phyloP scores from a whole-genome alignment of 345 rosid species.

The Hibiscus trionum region DNA sequence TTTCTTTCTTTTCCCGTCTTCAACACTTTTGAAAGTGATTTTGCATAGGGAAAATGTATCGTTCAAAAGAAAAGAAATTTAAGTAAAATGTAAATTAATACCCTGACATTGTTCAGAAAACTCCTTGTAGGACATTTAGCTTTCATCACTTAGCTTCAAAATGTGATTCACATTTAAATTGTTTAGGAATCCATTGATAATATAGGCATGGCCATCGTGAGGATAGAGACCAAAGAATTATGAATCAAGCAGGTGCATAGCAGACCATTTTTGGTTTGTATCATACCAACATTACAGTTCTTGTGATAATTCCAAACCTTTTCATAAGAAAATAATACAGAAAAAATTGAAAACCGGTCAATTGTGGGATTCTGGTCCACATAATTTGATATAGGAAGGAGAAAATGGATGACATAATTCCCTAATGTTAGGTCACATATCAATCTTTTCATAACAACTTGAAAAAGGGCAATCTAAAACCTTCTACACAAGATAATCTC shows the following conservation, averaged over 20 bases:
- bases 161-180: conserved; percentile 43
- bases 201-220: conserved; percentile 58
- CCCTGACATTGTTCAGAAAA: conserved; percentile 47
- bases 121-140: conserved; percentile 36
- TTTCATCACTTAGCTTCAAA: conserved; percentile 36
- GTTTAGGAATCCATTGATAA: conserved; percentile 35
- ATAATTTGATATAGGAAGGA: conserved; percentile 47
- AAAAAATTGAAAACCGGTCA: conserved; percentile 47
- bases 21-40: conserved; percentile 35
- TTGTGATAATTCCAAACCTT: conserved; percentile 21
- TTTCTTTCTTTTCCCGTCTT: conserved; percentile 56
- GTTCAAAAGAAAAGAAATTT: too few relatives aligned
- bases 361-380: conserved; percentile 17
- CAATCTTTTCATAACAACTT: too few relatives aligned
- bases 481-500: conserved; percentile 32
- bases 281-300: conserved; percentile 21
- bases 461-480: conserved; percentile 53
- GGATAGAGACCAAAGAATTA: conserved; percentile 63
- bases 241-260: conserved; percentile 42
- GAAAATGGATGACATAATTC: conserved; percentile 44
- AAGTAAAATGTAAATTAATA: conserved; percentile 29
- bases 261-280: conserved; percentile 44
- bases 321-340: conserved; percentile 26
- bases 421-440: conserved; percentile 22
- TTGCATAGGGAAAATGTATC: conserved; percentile 19